Base-by-base conservation (phyloP, 1,284 basidiomycete species). In the Heliocybe sulcata region DNA sequence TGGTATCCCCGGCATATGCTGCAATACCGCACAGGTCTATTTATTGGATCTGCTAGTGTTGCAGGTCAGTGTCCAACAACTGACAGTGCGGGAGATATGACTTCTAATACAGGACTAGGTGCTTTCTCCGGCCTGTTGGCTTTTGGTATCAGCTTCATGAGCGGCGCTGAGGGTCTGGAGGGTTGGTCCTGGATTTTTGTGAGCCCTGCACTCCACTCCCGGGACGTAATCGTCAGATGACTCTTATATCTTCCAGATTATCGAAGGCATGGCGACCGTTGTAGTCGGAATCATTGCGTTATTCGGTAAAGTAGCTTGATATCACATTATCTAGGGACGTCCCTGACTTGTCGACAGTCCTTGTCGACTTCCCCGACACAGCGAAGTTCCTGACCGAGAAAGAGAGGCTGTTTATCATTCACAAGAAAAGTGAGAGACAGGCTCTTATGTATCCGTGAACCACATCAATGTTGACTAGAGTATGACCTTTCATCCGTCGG, bases 401-500 rank as follows among this genome's bases (percentile, higher is more conserved):
- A 58, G 83, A 87, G 61, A 73, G 76, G 3, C 69, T 79, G 0
- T 87, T 74, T 62, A 69, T 86, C 16, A 67, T 85, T n/a, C 79
- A 77, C 72, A 79, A 71, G 59, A 86, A 85, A 67, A 84, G 84
- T 81, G 56, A 51, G 73, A 22, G 8, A 3, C 27, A 6, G 8
- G 19, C 35, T 45, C 25, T n/a, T 3, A 53, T 35, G n/a, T n/a
- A 25, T 9, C 27, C 3, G 16, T 51, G 50, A 16, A 20, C 22
- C 23, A 6, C 9, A 35, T 31, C 4, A 6, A 4, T 31, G 20
- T 8, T 12, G 20, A 3, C 11, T 45, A 83, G 82, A 83, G 63
- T 83, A 80, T 55, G 83, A 85, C 62, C 82, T 80, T 58, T 84
- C 82, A 0, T 76, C 76, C 1, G 83, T 84, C 0, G 83, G 82